Percentiles rank a stretch among this genome's conserved stretches.
phyloP scores from a whole-genome alignment of 2,329 filamentous ascomycete species.

The Colletotrichum phormii region DNA sequence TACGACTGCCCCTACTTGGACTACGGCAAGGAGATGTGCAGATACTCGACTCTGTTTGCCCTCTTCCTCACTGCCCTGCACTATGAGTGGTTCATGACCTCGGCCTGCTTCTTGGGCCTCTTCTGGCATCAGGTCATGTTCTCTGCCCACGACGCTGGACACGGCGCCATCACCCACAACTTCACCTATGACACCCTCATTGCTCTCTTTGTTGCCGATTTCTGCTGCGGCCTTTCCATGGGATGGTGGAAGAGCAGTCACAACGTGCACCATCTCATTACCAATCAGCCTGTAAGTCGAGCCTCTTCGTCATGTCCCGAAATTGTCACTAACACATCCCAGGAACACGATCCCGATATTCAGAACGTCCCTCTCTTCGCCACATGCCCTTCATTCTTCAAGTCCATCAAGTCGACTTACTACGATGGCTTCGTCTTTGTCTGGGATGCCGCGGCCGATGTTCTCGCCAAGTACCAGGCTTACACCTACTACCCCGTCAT shows the following conservation, averaged over 20 bases:
- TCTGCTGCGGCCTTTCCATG: constrained; percentile 73
- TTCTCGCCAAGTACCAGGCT: constrained; percentile 70
- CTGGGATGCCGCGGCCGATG: constrained; percentile 71
- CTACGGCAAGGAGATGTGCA: constrained; percentile 68
- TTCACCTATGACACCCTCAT: constrained; percentile 70
- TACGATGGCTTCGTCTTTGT: constrained; percentile 71
- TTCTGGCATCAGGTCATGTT: constrained; percentile 80
- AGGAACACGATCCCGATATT: constrained; percentile 69
- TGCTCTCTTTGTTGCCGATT: constrained; percentile 72
- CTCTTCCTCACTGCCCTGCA: constrained; percentile 59
- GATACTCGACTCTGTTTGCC: constrained; percentile 64
- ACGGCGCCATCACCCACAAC: constrained; percentile 70
- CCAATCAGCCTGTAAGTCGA: constrained; percentile 66
- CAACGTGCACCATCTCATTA: constrained; percentile 76
- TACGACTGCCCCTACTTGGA: constrained; percentile 69
- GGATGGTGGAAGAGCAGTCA: constrained; percentile 79
- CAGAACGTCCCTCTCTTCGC: constrained; percentile 79
- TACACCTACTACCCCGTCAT: constrained; percentile 78
- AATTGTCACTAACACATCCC: constrained; percentile 29
- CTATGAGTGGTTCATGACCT: constrained; percentile 66
- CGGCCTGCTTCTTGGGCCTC: constrained; percentile 68
- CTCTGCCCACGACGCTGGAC: constrained; percentile 73
- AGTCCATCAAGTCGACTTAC: constrained; percentile 71
- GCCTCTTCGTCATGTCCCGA: not conserved
- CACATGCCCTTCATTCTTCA: constrained; percentile 73